Evolutionary conservation across 345 rosid species (phyloP), one percentile per base, ranked within the genome.

Genomic region (Eucalyptus camaldulensis): DNA sequence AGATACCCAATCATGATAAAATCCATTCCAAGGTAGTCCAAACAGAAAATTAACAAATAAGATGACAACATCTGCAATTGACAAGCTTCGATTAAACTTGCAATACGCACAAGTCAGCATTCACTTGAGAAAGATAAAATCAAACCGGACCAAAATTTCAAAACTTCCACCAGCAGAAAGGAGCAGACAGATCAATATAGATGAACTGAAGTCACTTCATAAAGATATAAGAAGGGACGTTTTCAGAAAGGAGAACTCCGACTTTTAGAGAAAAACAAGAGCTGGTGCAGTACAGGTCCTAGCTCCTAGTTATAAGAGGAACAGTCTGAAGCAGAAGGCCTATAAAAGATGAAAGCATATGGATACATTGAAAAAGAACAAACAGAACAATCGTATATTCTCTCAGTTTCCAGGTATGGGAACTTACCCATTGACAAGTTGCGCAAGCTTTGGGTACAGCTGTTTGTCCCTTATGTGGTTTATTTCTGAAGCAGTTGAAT

Each of bases 401-500:
- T 60, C 50, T n/a, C 24, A 49, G 85, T 50, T 37, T 49, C 43
- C 24, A 56, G 80, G 16, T 22, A 54, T 88, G 49, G 60, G 45
- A 89, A 90, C 95, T 91, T 92, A 98, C 99, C 96, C 98, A 40
- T 95, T 93, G 80, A 95, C 98, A 89, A 98, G 94, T 24, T 93
- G 87, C 88, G 91, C 97, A 54, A 97, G 99, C 89, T 93, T 95
- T 54, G 98, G 98, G 93, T 94, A 98, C 93, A 98, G 89, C 89
- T 98, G 97, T 69, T 94, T 93, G 90, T 97, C 99, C 27, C 99
- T 97, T 88, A 98, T 92, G 60, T 93, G 96, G 91, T 96, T 95
- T 81, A 98, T 97, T 95, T 98, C 99, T 8, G 95, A 94, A 86
- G 95, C 98, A 6, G 99, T 96, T 10, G 99, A 98, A 91, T 98